Conservation (phyloP, 306 rosid species). For the Canavalia ensiformis region DNA sequence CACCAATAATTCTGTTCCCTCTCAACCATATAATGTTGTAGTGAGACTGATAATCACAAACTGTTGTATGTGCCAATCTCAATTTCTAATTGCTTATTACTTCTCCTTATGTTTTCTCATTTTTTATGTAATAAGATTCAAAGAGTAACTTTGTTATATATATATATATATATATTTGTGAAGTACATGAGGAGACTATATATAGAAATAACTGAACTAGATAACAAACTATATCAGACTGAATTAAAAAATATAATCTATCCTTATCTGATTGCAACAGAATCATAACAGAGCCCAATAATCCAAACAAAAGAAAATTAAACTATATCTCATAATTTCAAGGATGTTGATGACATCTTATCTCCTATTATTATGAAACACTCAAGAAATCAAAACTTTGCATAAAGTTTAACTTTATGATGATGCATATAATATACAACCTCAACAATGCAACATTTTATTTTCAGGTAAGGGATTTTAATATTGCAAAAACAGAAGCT, state of each 20-base stretch:
- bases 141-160: too few relatives aligned
- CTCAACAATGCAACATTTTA: slow-evolving; percentile 24
- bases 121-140: background rate
- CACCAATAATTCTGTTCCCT: too few relatives aligned
- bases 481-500: slow-evolving; percentile 76
- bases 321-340: too few relatives aligned
- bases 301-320: too few relatives aligned
- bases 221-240: too few relatives aligned
- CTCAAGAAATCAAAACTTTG: slow-evolving; percentile 1
- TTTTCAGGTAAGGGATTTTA: slow-evolving; percentile 79
- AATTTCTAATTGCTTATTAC: background rate
- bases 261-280: too few relatives aligned
- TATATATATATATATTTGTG: too few relatives aligned
- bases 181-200: too few relatives aligned
- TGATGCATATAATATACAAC: background rate
- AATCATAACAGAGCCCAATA: too few relatives aligned
- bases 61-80: background rate
- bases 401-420: background rate
- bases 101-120: slow-evolving; percentile 9
- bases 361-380: background rate
- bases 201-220: too few relatives aligned
- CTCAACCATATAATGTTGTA: background rate
- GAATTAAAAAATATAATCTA: too few relatives aligned
- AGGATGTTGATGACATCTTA: too few relatives aligned
- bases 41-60: background rate